Conservation (phyloP, 768 basidiomycete species). For the Wakefieldia striispora region DNA sequence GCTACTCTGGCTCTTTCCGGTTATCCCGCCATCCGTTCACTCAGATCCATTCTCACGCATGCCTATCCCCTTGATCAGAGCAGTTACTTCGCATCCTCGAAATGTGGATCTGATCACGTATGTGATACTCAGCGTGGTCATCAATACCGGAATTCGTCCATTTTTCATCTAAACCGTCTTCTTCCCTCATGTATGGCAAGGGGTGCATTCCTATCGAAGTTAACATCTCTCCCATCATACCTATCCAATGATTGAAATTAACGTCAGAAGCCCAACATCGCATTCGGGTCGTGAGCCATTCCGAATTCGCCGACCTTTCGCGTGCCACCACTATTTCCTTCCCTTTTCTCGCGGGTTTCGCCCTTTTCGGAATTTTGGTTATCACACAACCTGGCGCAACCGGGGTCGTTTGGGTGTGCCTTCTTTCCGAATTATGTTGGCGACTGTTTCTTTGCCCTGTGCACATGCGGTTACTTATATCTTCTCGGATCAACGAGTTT, state of each 20-base stretch:
- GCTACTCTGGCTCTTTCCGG: conserved; percentile 1
- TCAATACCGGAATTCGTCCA: conserved; percentile 19
- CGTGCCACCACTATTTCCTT: too few relatives aligned
- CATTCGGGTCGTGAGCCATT: conserved; percentile 1
- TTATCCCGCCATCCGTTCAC: conserved; percentile 9
- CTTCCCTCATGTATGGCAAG: background rate
- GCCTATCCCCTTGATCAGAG: background rate
- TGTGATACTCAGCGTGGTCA: conserved; percentile 4
- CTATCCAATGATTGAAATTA: conserved; percentile 16
- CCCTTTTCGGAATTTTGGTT: conserved; percentile 9
- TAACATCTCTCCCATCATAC: conserved; percentile 1
- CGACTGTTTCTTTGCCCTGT: background rate
- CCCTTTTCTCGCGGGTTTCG: too few relatives aligned
- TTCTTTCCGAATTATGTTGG: conserved; percentile 1
- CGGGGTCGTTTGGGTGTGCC: too few relatives aligned
- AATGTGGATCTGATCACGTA: conserved; percentile 10
- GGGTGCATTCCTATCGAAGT: conserved; percentile 1
- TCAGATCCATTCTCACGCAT: conserved; percentile 27
- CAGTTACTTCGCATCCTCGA: background rate
- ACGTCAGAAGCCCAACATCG: conserved; percentile 12
- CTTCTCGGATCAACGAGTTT: background rate
- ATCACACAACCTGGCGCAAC: background rate
- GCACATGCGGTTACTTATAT: conserved; percentile 21
- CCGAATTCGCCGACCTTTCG: background rate
- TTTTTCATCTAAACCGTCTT: conserved; percentile 5